Conservation (phyloP, 2,329 filamentous ascomycete genomes). For the Septoria petroselini region DNA sequence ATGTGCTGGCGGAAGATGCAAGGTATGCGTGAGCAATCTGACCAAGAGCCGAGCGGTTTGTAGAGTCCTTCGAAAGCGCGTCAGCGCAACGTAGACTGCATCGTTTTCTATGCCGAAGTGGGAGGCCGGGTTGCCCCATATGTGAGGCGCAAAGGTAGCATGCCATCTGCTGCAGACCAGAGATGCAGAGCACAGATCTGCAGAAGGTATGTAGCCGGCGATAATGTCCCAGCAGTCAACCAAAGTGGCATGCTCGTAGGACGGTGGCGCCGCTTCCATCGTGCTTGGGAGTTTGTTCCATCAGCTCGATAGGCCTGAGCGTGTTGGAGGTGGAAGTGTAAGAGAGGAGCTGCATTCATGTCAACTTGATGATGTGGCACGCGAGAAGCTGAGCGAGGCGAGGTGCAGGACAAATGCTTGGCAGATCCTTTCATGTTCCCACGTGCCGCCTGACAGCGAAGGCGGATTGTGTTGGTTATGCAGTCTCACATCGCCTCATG, state of each 20-base stretch:
- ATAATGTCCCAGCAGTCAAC: constrained; percentile 56
- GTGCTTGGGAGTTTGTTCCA: neutral
- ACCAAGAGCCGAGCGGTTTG: constrained; percentile 53
- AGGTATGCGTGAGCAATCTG: constrained; percentile 57
- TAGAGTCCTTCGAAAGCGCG: constrained; percentile 57
- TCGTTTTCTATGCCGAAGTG: constrained; percentile 61
- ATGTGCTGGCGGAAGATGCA: constrained; percentile 59
- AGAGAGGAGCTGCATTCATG: too few species aligned
- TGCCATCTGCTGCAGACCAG: constrained; percentile 59
- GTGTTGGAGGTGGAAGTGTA: too few species aligned
- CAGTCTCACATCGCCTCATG: neutral
- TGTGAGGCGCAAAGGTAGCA: constrained; percentile 54
- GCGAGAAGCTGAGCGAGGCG: too few species aligned
- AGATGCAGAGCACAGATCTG: constrained; percentile 55
- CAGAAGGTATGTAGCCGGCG: constrained; percentile 55
- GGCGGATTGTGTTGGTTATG: too few species aligned
- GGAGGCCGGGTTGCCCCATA: constrained; percentile 62
- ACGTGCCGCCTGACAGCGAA: too few species aligned
- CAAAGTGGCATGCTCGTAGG: constrained; percentile 57
- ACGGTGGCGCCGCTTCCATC: constrained; percentile 59
- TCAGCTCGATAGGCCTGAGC: too few species aligned
- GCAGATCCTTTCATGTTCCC: too few species aligned
- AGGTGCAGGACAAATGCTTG: too few species aligned
- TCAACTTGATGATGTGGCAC: too few species aligned
- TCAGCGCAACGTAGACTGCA: constrained; percentile 59